phyloP scores from a whole-genome alignment of 2,329 filamentous ascomycete genomes.

The Lachnellula arida region DNA sequence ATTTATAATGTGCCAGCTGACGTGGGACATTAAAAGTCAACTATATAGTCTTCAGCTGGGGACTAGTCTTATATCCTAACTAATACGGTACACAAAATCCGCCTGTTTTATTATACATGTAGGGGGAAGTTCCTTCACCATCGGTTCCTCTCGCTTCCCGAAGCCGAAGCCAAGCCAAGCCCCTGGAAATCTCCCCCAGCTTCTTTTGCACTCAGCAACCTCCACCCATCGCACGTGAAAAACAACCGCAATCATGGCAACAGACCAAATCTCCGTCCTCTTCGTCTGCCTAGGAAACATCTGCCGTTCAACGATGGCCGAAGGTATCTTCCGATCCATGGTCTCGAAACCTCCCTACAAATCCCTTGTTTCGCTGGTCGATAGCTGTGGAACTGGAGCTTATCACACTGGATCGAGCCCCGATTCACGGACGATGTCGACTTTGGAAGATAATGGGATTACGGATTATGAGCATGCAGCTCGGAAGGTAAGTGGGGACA shows the following conservation, averaged over 20 bases:
- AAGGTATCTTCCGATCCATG: constrained; percentile 81
- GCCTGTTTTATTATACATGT: too few relatives aligned
- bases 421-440: constrained; percentile 79
- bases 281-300: constrained; percentile 98
- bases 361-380: constrained; percentile 61
- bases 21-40: too few relatives aligned
- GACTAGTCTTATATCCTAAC: too few relatives aligned
- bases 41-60: too few relatives aligned
- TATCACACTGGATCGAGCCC: constrained; percentile 77
- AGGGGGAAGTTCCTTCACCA: not conserved
- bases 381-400: constrained; percentile 83
- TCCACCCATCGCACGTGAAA: not conserved
- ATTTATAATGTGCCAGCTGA: too few relatives aligned
- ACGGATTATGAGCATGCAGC: constrained; percentile 72
- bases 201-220: not conserved
- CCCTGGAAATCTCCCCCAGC: not conserved
- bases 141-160: not conserved
- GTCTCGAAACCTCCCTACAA: constrained; percentile 56
- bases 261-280: constrained; percentile 62
- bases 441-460: constrained; percentile 70
- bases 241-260: constrained; percentile 16
- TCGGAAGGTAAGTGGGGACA: constrained; percentile 54
- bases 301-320: constrained; percentile 90
- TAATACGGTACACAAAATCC: too few relatives aligned
- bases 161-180: not conserved